Conservation (phyloP, 2,329 filamentous ascomycete genomes). For the Penicillium sp. region DNA sequence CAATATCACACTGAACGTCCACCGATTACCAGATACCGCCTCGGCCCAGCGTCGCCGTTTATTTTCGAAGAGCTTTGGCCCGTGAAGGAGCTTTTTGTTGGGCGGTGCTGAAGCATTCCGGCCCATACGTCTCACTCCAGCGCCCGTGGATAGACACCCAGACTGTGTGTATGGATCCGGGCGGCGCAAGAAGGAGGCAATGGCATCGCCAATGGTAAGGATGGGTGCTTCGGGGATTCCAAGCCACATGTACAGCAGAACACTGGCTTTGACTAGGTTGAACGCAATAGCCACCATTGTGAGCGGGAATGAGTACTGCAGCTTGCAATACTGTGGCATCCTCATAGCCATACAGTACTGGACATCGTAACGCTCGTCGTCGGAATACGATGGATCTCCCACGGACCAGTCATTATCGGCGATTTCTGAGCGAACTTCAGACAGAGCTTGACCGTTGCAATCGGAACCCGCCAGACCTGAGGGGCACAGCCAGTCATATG, state of each 20-base stretch:
- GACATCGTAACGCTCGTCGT: not conserved
- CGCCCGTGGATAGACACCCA: not conserved
- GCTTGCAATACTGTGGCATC: not conserved
- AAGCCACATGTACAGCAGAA: not conserved
- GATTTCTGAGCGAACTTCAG: too few relatives aligned
- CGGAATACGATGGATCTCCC: not conserved
- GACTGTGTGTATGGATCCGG: not conserved
- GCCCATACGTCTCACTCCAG: not conserved
- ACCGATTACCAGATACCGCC: not conserved
- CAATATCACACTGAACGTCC: not conserved
- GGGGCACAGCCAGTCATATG: not conserved
- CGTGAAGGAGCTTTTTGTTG: too few relatives aligned
- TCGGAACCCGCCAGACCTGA: too few relatives aligned
- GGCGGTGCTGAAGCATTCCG: too few relatives aligned
- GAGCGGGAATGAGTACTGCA: not conserved
- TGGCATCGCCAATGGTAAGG: slow-evolving; percentile 19
- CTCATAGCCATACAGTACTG: not conserved
- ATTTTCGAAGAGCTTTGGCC: not conserved
- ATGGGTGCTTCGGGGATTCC: not conserved
- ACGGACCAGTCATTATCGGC: not conserved
- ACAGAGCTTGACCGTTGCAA: too few relatives aligned
- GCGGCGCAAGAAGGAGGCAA: slow-evolving; percentile 16
- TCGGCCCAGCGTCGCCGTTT: not conserved
- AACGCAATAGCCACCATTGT: not conserved
- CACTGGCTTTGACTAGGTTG: not conserved